Base-by-base conservation (phyloP, 2,329 filamentous ascomycete species). In the Colletotrichum cuscutae region DNA sequence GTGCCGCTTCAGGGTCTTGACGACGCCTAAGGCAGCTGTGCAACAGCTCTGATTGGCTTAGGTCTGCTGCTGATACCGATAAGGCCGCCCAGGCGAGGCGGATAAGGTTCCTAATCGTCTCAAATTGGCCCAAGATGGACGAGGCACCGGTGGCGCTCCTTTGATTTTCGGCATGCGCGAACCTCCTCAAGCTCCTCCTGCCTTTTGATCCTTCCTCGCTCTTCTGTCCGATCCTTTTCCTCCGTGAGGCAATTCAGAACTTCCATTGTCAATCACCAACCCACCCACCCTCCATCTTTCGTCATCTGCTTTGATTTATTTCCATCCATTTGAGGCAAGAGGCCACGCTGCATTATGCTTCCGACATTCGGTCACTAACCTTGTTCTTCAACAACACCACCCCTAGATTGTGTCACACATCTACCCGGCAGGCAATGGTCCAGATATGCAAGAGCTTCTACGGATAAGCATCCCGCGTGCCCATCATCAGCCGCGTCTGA, bases 81-180 rank as follows among this genome's bases (percentile, higher is more conserved):
- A 62, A 68, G 57, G 32, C 30, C 26, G 24, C 24, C 49, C 58
- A 60, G n/a, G 54, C 56, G 24, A 58, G 62, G 54, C 54, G 54
- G 62, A 24, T 60, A 28, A 66, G 61, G 62, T 56, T 67, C 54
- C 56, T 46, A 56, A 60, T 67, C 62, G 56, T 42, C 62, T 35
- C 19, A 53, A 62, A 37, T 19, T 42, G 13, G 37, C 35, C 35
- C 13, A 46, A 49, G 11, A n/a, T 24, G 24, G 19, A 24, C 42
- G 56, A 26, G 32, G 9, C 49, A 57, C 32, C 37, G 37, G 19
- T 42, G 37, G 37, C 15, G 37, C 15, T 32, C 37, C 15, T 42
- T 15, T 61, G n/a, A n/a, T 15, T 42, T 24, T 30, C 19, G 28
- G 35, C 11, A 42, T 37, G 42, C 42, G 54, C 22, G 42, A 42